These are phyloP conservation scores for Candida ficus DNA, from an alignment of 805 yeast genomes.

Conservation along the genomic window DNA sequence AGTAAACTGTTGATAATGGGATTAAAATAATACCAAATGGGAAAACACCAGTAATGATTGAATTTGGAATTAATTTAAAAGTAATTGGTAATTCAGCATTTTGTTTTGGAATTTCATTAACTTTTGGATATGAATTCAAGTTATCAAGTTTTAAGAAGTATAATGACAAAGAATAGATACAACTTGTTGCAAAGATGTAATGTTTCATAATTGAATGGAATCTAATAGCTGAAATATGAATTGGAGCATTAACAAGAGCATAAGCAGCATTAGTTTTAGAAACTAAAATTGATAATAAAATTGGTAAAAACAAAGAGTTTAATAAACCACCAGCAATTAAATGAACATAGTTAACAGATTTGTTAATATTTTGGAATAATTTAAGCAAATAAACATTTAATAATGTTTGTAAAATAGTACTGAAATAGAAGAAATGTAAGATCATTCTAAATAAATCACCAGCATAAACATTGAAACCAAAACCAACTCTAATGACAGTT, in stretches of 20 bases:
- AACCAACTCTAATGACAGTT: slow-evolving; percentile 12
- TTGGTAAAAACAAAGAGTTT: slow-evolving; percentile 21
- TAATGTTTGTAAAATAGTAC: slow-evolving; percentile 15
- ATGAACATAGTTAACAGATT: neutral
- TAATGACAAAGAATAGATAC: slow-evolving; percentile 13
- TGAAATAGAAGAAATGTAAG: slow-evolving; percentile 9
- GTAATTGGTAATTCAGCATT: slow-evolving; percentile 24
- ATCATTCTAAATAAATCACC: neutral
- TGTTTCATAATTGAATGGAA: slow-evolving; percentile 2
- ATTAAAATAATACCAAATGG: slow-evolving; percentile 26
- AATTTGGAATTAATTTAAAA: slow-evolving; percentile 22
- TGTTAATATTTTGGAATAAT: slow-evolving; percentile 14
- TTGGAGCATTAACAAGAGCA: slow-evolving; percentile 22
- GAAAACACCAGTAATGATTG: slow-evolving; percentile 25
- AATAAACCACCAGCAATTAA: slow-evolving; percentile 2
- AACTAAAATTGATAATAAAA: slow-evolving; percentile 8
- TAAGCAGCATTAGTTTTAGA: slow-evolving; percentile 15
- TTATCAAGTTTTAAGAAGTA: slow-evolving; percentile 9
- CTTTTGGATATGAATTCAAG: neutral
- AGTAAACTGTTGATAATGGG: slow-evolving; percentile 24
- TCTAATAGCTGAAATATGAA: slow-evolving; percentile 8
- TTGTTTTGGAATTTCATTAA: slow-evolving; percentile 19
- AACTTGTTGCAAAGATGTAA: slow-evolving; percentile 12
- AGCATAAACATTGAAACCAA: slow-evolving; percentile 6
- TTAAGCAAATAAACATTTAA: slow-evolving; percentile 18